These are phyloP conservation scores for Ustilago sp. DNA, from an alignment of 1,284 basidiomycete genomes.

Conservation along the genomic window DNA sequence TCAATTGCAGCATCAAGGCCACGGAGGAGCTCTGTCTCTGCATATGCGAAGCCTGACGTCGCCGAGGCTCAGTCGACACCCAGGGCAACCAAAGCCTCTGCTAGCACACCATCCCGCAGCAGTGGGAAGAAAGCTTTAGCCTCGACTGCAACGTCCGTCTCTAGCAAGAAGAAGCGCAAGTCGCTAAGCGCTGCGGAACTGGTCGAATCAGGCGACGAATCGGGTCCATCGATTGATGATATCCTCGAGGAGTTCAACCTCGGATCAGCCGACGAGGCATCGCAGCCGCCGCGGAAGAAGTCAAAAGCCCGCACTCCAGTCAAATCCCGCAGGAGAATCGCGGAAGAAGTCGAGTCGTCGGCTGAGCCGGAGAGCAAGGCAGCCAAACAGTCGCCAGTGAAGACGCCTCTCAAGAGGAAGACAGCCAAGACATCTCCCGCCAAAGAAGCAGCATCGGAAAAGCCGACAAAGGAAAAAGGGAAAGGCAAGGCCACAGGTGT, in stretches of 20 bases:
- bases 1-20: constrained; percentile 27
- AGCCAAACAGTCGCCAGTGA: constrained; percentile 2
- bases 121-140: constrained; percentile 1
- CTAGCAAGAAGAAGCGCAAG: constrained; percentile 26
- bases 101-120: constrained; percentile 9
- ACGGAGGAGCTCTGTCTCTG: constrained; percentile 19
- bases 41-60: constrained; percentile 4
- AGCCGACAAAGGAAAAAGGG: constrained; percentile 1
- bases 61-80: constrained; percentile 2
- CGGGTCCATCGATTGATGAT: constrained; percentile 13
- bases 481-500: not conserved
- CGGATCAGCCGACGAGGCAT: constrained; percentile 1
- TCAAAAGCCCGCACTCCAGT: constrained; percentile 3
- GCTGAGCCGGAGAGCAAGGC: constrained; percentile 10
- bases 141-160: constrained; percentile 11
- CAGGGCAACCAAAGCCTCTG: constrained; percentile 4
- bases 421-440: not conserved
- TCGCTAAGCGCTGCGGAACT: not conserved
- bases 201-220: constrained; percentile 10
- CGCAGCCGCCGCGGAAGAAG: constrained; percentile 36
- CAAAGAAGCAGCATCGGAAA: not conserved
- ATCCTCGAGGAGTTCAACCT: constrained; percentile 18
- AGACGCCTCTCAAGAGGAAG: constrained; percentile 10
- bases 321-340: constrained; percentile 3
- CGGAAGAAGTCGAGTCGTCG: constrained; percentile 5